Evolutionary conservation across 768 basidiomycete genomes (phyloP).

Genomic region (Russula vinacea): DNA sequence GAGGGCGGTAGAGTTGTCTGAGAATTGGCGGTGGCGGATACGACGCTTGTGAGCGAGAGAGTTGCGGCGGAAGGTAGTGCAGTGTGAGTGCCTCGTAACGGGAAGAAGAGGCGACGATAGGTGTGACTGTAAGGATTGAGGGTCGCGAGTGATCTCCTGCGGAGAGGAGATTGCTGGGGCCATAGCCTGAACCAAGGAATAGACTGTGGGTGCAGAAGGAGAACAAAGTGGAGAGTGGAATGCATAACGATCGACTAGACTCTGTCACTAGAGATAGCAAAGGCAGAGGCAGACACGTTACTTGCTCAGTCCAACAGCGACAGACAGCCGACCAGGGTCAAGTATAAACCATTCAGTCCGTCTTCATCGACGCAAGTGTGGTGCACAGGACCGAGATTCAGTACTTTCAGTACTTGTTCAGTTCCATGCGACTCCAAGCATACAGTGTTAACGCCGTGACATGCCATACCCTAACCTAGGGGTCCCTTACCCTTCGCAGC

Average conservation of each 20-base stretch:
- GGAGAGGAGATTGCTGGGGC: conserved; percentile 19
- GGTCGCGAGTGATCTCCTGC: background rate
- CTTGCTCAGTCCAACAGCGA: conserved; percentile 2
- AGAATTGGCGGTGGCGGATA: conserved; percentile 15
- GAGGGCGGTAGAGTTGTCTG: background rate
- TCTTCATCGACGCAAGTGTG: background rate
- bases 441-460: background rate
- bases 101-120: background rate
- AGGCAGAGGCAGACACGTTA: background rate
- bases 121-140: background rate
- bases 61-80: background rate
- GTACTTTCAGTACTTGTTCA: background rate
- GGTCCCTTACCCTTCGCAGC: too few relatives aligned
- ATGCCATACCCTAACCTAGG: background rate
- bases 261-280: too few relatives aligned
- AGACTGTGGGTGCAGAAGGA: conserved; percentile 20
- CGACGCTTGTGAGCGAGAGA: conserved; percentile 16
- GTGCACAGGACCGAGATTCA: too few relatives aligned
- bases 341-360: background rate
- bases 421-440: too few relatives aligned
- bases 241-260: conserved; percentile 5
- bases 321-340: background rate
- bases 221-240: conserved; percentile 16
- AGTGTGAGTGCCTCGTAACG: conserved; percentile 3
- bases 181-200: conserved; percentile 16